Evolutionary conservation across 2,329 filamentous ascomycete genomes (phyloP), one percentile per base, ranked within the genome.

Genomic region (Alternaria atra): DNA sequence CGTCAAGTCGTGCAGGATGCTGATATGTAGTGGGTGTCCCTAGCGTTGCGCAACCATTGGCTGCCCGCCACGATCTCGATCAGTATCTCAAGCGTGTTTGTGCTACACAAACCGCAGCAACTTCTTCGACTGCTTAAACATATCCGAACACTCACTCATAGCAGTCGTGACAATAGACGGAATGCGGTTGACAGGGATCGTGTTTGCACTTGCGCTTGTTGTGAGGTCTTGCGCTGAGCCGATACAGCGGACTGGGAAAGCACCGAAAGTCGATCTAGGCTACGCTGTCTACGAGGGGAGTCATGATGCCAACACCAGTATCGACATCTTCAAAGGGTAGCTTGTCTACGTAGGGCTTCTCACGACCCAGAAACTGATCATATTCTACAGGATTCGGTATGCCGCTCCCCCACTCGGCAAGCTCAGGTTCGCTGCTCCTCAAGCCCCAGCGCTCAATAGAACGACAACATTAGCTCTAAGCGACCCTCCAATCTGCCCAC

Each of bases 391-490:
- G 25, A 69, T 77, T 50, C 83, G 84, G 43, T 88, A 83, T 69
- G 86, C 86, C 10, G 78, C 80, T 13, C 77, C 85, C n/a, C 85
- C 86, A 5, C 57, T 83, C 0, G 83, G 80, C 2, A 76, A 84
- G 39, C 75, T 86, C 34, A 80, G 86, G 54, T 88, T 84, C 78
- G 77, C 82, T 27, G 82, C 84, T 17, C 85, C 86, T 0, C 73
- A 79, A 15, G 76, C 81, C 34, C 85, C 85, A 20, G 59, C 53
- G 3, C 73, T 71, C 2, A 73, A 78, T 79, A 82, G 72, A 70
- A 78, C 57, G 78, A 80, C 15, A 67, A 79, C 57, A 44, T 80
- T 70, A 53, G 78, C 80, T 15, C 78, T 82, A 0, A 78, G 81
- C 13, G 84, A 86, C 58, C 71, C 73, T 2, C 74, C 77, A 9